Evolutionary conservation across 2,329 filamentous ascomycete species (phyloP).

Genomic region (Diaporthe helianthi): DNA sequence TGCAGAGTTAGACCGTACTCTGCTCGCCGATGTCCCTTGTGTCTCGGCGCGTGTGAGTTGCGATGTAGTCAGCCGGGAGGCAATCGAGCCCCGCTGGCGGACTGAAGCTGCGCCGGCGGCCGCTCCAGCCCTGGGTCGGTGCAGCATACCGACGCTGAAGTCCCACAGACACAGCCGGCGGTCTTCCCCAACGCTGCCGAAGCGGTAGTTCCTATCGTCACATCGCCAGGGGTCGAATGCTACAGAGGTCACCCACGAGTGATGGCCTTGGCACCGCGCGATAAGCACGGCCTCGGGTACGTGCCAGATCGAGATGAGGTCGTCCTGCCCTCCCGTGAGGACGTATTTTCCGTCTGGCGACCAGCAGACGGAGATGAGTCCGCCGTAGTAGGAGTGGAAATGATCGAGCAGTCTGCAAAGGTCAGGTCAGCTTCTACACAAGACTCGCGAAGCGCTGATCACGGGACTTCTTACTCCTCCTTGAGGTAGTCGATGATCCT

Average conservation of each 20-base stretch:
- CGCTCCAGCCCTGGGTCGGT: conserved; percentile 73
- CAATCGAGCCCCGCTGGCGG: conserved; percentile 62
- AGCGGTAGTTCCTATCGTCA: conserved; percentile 92
- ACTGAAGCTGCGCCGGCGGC: conserved; percentile 51
- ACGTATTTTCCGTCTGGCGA: conserved; percentile 97
- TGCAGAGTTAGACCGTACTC: conserved; percentile 75
- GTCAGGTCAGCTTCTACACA: conserved; percentile 13
- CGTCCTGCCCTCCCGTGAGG: conserved; percentile 93
- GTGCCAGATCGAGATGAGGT: conserved; percentile 95
- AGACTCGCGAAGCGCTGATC: background rate
- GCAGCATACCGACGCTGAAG: conserved; percentile 96
- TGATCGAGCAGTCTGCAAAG: conserved; percentile 76
- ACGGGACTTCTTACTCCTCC: conserved; percentile 71
- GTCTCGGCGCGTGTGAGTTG: conserved; percentile 66
- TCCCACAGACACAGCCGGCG: conserved; percentile 93
- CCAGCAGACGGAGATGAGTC: conserved; percentile 93
- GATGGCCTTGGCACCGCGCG: conserved; percentile 91
- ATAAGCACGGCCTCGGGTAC: conserved; percentile 83
- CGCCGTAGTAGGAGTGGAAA: conserved; percentile 92
- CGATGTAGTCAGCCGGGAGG: conserved; percentile 53
- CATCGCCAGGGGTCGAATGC: conserved; percentile 98
- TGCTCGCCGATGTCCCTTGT: conserved; percentile 63
- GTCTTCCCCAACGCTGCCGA: conserved; percentile 95
- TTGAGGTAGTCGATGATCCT: conserved; percentile 90
- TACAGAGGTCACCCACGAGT: conserved; percentile 93